Evolutionary conservation across 345 rosid genomes (phyloP).

Genomic region (Aquilaria malaccensis): DNA sequence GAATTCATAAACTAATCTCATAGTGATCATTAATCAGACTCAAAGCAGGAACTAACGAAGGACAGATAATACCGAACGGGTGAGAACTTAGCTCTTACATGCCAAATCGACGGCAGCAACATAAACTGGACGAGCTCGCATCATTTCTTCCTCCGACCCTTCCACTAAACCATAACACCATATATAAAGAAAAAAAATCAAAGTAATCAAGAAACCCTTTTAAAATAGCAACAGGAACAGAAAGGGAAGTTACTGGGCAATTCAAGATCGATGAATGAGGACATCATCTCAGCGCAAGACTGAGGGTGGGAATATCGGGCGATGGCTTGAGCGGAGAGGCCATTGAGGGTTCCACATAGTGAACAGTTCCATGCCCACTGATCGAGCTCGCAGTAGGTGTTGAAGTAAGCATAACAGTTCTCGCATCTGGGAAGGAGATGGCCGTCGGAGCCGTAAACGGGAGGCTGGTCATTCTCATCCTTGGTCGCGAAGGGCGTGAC

Average conservation of each 20-base stretch:
- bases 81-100: constrained; percentile 37
- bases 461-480: constrained; percentile 78
- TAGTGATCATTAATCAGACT: too few relatives aligned
- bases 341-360: constrained; percentile 87
- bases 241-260: constrained; percentile 43
- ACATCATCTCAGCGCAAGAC: constrained; percentile 77
- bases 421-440: constrained; percentile 89
- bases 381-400: constrained; percentile 87
- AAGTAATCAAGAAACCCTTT: neutral
- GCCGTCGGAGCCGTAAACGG: constrained; percentile 76
- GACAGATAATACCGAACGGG: too few relatives aligned
- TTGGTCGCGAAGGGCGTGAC: constrained; percentile 78
- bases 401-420: constrained; percentile 91
- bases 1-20: too few relatives aligned
- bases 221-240: neutral
- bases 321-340: constrained; percentile 64
- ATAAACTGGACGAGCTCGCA: constrained; percentile 83
- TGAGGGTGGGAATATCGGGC: constrained; percentile 75
- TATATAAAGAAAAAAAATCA: neutral
- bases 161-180: constrained; percentile 35
- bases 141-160: constrained; percentile 71
- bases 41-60: too few relatives aligned
- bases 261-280: constrained; percentile 94
- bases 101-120: constrained; percentile 93
- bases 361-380: constrained; percentile 96